These are phyloP conservation scores for Huntiella moniliformis DNA, from an alignment of 2,329 filamentous ascomycete genomes.

Conservation along the genomic window DNA sequence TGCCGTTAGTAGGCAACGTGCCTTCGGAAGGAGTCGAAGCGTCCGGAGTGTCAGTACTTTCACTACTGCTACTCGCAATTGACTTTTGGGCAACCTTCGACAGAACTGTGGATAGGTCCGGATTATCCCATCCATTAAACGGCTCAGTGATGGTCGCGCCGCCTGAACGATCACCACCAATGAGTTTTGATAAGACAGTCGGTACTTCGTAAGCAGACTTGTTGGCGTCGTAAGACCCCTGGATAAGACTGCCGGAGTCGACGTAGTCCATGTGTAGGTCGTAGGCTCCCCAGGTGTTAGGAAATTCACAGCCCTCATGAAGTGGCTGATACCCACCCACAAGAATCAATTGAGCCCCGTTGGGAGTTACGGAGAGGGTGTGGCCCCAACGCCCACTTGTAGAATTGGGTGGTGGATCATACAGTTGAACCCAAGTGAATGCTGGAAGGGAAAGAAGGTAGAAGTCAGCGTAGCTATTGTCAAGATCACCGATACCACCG, in stretches of 20 bases:
- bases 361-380: slow-evolving; percentile 36
- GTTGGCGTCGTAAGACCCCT: slow-evolving; percentile 32
- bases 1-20: too few relatives aligned
- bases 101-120: slow-evolving; percentile 23
- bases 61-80: too few relatives aligned
- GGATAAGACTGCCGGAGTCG: slow-evolving; percentile 26
- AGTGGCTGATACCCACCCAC: slow-evolving; percentile 45
- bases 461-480: slow-evolving; percentile 36
- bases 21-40: too few relatives aligned
- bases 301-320: slow-evolving; percentile 37
- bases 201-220: too few relatives aligned
- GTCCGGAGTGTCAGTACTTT: slow-evolving; percentile 30
- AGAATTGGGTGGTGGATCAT: slow-evolving; percentile 21
- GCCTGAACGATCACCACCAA: slow-evolving; percentile 33
- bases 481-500: slow-evolving; percentile 33
- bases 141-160: too few relatives aligned
- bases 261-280: slow-evolving; percentile 34
- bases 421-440: slow-evolving; percentile 44
- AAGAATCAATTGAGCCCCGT: slow-evolving; percentile 40
- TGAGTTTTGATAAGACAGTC: slow-evolving; percentile 26
- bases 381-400: slow-evolving; percentile 38
- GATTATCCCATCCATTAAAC: slow-evolving; percentile 27
- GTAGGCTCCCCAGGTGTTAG: slow-evolving; percentile 34
- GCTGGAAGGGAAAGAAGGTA: slow-evolving; percentile 44
- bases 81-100: slow-evolving; percentile 20